These are phyloP conservation scores for Clitoria ternatea DNA, from an alignment of 306 rosid species.

Conservation along the genomic window DNA sequence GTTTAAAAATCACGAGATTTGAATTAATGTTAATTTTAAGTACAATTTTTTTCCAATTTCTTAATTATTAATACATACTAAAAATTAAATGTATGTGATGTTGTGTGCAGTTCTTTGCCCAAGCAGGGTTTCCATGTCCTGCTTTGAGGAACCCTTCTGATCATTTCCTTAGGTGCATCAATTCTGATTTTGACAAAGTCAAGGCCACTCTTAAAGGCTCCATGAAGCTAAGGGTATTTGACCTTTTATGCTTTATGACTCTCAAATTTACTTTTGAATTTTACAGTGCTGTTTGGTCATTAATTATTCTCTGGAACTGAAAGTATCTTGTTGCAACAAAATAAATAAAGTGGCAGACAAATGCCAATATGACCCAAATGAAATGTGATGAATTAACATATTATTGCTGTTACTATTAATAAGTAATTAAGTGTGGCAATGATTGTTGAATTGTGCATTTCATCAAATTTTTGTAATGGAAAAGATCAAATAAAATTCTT, in stretches of 20 bases:
- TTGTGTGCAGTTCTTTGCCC: slow-evolving; percentile 80
- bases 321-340: not conserved
- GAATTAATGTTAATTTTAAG: too few relatives aligned
- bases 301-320: too few relatives aligned
- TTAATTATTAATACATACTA: too few relatives aligned
- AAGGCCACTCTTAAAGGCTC: slow-evolving; percentile 85
- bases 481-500: too few relatives aligned
- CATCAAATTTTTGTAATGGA: too few relatives aligned
- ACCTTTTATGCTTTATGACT: not conserved
- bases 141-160: slow-evolving; percentile 97
- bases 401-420: too few relatives aligned
- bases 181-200: slow-evolving; percentile 95
- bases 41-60: too few relatives aligned
- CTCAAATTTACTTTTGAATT: not conserved
- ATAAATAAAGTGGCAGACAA: not conserved
- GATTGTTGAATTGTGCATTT: too few relatives aligned
- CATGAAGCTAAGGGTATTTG: slow-evolving; percentile 76
- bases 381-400: too few relatives aligned
- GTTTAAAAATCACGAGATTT: too few relatives aligned
- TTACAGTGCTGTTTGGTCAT: not conserved
- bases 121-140: slow-evolving; percentile 98
- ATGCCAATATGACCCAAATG: not conserved
- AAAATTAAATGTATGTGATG: not conserved
- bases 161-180: slow-evolving; percentile 90
- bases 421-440: too few relatives aligned